Evolutionary conservation across 2,329 filamentous ascomycete species (phyloP), one percentile per base, ranked within the genome.

Genomic region (Lizonia empirigonia): DNA sequence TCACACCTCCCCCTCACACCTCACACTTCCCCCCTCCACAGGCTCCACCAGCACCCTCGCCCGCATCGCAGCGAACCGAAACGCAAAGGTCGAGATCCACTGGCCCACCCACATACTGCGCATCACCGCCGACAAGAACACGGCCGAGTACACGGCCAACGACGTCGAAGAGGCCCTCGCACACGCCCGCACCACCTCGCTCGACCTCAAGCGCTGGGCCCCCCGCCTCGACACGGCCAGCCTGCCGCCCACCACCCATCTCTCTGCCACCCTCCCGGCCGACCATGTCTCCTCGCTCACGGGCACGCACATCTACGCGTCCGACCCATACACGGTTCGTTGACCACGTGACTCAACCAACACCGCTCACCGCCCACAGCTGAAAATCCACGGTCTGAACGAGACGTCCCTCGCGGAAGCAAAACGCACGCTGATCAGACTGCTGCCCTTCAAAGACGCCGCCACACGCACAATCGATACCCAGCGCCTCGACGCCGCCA

Each of bases 61-160:
- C 33, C 53, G 53, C 7, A 67, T 75, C 16, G 60, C 64, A 18
- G 39, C 39, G n/a, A 38, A 44, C 18, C 61, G 72, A 12, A 67
- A 59, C 24, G 69, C 60, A 19, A 73, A 61, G 24, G 42, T 73
- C 8, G 65, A 74, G 29, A 52, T 69, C 13, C 58, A 64, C 27
- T 44, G 51, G 26, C 45, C 53, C 3, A 56, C 68, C 27, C 58
- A 56, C 27, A 54, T 72, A 15, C 42, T 75, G 9, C 68, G 72
- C 16, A 72, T 75, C 24, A 74, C 67, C 7, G 71, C 70, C 23
- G 66, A 72, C 45, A 73, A 72, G 37, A 68, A 46, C 36, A 70
- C 61, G 19, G 68, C 70, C 12, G 69, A 72, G 35, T 71, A 72
- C 38, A 66, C 67, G 6, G 69, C 70, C 3, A 59, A 69, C 33